phyloP scores from a whole-genome alignment of 208 protist species.

The Tritrichomonas musculus region DNA sequence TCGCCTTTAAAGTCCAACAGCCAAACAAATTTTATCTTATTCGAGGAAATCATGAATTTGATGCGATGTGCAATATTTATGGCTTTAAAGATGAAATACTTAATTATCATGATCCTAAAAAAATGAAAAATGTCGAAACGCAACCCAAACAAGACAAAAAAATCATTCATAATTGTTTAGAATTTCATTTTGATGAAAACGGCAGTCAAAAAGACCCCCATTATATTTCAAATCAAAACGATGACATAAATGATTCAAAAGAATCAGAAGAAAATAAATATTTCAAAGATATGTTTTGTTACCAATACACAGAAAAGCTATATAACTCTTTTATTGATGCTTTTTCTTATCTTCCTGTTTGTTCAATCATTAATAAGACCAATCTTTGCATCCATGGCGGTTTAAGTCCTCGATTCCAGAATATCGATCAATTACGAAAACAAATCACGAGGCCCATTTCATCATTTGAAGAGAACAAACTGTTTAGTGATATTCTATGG shows the following conservation, averaged over 20 bases:
- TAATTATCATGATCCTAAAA: neutral
- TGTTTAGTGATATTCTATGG: neutral
- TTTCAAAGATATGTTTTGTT: too few relatives aligned
- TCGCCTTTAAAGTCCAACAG: neutral
- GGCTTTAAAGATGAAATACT: constrained; percentile 70
- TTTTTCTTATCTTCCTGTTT: neutral
- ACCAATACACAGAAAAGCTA: neutral
- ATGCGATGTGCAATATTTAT: constrained; percentile 89
- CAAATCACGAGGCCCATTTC: neutral
- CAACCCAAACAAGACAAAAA: too few relatives aligned
- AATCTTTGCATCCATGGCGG: neutral
- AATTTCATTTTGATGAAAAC: too few relatives aligned
- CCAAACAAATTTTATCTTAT: constrained; percentile 85
- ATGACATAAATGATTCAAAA: too few relatives aligned
- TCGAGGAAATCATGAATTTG: constrained; percentile 94
- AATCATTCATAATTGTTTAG: too few relatives aligned
- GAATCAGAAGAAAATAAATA: too few relatives aligned
- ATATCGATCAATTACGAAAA: neutral
- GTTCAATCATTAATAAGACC: neutral
- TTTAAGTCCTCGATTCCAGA: neutral
- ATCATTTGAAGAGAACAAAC: neutral
- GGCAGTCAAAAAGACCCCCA: too few relatives aligned
- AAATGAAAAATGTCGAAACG: too few relatives aligned
- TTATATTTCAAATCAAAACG: too few relatives aligned
- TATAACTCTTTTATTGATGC: neutral